Base-by-base conservation (phyloP, 176 grass and related monocot species). In the Carex kokanica region DNA sequence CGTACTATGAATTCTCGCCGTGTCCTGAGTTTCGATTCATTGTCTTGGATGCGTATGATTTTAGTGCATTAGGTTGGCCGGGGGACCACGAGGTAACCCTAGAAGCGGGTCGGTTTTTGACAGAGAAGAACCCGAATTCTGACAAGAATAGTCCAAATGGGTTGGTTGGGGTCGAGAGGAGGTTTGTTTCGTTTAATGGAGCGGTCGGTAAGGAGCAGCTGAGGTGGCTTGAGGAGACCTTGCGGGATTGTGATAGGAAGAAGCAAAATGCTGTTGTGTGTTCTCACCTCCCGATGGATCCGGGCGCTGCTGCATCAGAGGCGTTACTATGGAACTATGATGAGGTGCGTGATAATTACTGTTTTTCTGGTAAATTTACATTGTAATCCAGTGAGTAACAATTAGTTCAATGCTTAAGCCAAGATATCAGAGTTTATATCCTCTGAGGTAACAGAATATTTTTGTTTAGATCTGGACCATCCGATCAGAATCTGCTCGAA, bases 321-420 rank as follows among this genome's bases (percentile, higher is more conserved):
- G 89, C 89, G 81, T 88, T 97, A n/a, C 45, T 97, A 75, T 97
- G 94, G 94, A 93, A 97, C 79, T 93, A 93, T 82, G 87, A 91
- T 27, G 94, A 97, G 84, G 91, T 82, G 20, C 6, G 23, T 75
- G 6, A 82, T 82, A n/a, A 57, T 64, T 64, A 66, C 34, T 64
- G 8, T 80, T 45, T 41, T 41, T 41, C 6, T 20, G n/a, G 32
- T 80, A 62, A n/a, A 40, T 38, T 62, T 61, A 6, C 21, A 80
- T 23, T 36, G 78, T 23, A 74, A 74, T 20, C n/a, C 2, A 14
- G 10, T 12, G 3, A 49, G 41, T 73, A 49, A 23, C 10, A 73
- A 18, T 36, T 16, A 49, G n/a, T 49, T 47, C 38, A 73, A 43
- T 49, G 40, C 8, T 73, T 47, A 45, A 49, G 68, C 68, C 68